Evolutionary conservation across 2,329 filamentous ascomycete species (phyloP).

Genomic region (Penicillium brasilianum): DNA sequence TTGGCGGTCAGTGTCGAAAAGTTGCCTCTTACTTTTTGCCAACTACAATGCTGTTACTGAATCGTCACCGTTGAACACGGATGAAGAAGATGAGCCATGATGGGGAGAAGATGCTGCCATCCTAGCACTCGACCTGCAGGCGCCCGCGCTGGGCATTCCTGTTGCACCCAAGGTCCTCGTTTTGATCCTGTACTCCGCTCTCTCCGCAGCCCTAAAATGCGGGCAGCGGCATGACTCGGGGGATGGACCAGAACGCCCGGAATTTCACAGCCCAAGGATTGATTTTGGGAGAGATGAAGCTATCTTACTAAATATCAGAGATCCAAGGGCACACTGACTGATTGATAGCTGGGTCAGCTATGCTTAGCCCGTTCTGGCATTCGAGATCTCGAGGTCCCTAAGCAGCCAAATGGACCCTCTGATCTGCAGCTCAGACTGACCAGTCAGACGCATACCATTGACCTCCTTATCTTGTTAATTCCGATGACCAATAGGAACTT

Average conservation of each 20-base stretch:
- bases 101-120: neutral
- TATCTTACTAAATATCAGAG: neutral
- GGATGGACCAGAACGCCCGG: too few species aligned
- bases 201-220: constrained; percentile 2
- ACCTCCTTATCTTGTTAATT: neutral
- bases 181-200: neutral
- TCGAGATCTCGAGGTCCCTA: neutral
- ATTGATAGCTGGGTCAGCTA: neutral
- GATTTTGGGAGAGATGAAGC: neutral
- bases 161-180: constrained; percentile 25
- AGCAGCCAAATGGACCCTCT: neutral
- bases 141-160: constrained; percentile 10
- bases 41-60: neutral
- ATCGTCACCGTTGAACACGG: neutral
- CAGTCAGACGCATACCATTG: neutral
- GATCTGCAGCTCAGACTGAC: neutral
- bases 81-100: neutral
- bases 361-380: neutral
- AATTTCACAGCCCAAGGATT: too few species aligned
- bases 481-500: neutral
- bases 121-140: neutral
- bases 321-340: neutral
- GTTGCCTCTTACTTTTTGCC: neutral
- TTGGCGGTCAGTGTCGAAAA: constrained; percentile 25
- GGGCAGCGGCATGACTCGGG: neutral